Percentiles rank a stretch among this genome's conserved stretches.
phyloP scores from a whole-genome alignment of 2,329 filamentous ascomycete species.

The Beauveria australis region DNA sequence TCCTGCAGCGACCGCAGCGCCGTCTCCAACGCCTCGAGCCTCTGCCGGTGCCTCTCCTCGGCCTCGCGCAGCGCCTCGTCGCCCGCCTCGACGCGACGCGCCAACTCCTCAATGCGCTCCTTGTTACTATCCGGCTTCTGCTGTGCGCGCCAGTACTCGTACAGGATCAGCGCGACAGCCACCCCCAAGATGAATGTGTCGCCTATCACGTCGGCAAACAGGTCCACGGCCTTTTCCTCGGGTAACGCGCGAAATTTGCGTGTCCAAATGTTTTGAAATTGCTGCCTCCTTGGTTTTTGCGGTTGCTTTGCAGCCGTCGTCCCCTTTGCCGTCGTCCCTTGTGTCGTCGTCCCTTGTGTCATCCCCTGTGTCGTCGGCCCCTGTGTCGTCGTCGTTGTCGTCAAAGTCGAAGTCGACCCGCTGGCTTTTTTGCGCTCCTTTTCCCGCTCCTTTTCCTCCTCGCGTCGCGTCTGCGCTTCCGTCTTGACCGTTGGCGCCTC shows the following conservation, averaged over 20 bases:
- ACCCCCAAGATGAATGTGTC: slow-evolving; percentile 56
- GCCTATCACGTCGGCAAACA: slow-evolving; percentile 58
- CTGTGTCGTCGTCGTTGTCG: background rate
- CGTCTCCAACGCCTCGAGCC: slow-evolving; percentile 46
- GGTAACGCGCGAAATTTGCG: slow-evolving; percentile 56
- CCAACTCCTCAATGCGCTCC: slow-evolving; percentile 44
- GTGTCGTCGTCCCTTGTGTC: background rate
- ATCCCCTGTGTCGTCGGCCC: background rate
- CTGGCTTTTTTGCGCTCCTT: background rate
- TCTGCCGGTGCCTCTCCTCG: slow-evolving; percentile 37
- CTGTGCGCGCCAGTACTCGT: slow-evolving; percentile 52
- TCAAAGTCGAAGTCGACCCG: background rate
- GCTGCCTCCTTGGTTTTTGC: background rate
- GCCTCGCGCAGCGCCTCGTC: slow-evolving; percentile 41
- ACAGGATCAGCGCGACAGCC: slow-evolving; percentile 48
- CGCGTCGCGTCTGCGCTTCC: slow-evolving; percentile 49
- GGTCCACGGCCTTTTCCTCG: slow-evolving; percentile 56
- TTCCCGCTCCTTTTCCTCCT: slow-evolving; percentile 38
- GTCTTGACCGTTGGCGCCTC: slow-evolving; percentile 59
- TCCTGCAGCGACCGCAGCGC: slow-evolving; percentile 43
- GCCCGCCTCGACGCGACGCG: slow-evolving; percentile 36
- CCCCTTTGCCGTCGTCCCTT: background rate
- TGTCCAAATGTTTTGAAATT: slow-evolving; percentile 48
- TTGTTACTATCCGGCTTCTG: slow-evolving; percentile 52
- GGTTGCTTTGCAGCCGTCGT: background rate